Percentiles rank a stretch among this genome's conserved stretches.
phyloP scores from a whole-genome alignment of 2,329 filamentous ascomycete genomes.

The Aspergillus japonicus region DNA sequence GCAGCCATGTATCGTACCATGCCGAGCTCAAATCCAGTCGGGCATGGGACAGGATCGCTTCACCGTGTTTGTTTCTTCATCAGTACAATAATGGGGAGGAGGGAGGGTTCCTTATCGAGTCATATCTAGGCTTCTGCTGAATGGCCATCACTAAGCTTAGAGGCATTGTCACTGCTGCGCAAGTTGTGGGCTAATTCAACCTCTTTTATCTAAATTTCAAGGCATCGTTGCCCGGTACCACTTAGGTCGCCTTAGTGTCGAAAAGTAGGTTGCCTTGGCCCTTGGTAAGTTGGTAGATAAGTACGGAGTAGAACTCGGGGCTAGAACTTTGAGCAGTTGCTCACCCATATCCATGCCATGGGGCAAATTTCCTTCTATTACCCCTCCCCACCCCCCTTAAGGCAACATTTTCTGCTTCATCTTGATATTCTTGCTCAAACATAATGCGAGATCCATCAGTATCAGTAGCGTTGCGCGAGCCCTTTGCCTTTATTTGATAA shows the following conservation, averaged over 20 bases:
- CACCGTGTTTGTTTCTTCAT: too few relatives aligned
- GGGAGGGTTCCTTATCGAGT: too few relatives aligned
- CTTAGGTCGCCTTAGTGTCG: not conserved
- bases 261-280: not conserved
- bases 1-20: not conserved
- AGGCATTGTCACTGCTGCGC: not conserved
- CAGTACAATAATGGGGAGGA: not conserved
- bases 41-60: too few relatives aligned
- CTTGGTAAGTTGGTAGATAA: not conserved
- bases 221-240: not conserved
- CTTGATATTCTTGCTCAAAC: too few relatives aligned
- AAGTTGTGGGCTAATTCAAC: not conserved
- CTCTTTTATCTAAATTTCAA: not conserved
- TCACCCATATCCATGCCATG: not conserved
- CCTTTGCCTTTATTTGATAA: not conserved
- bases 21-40: not conserved
- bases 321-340: not conserved
- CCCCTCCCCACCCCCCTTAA: not conserved
- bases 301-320: not conserved
- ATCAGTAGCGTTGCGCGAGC: too few relatives aligned
- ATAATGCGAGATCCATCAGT: too few relatives aligned
- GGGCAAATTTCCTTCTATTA: not conserved
- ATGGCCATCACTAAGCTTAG: not conserved
- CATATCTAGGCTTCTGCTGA: not conserved
- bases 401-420: too few relatives aligned